Base-by-base conservation (phyloP, 495 filamentous ascomycete species). In the Parathielavia hyrcaniae region DNA sequence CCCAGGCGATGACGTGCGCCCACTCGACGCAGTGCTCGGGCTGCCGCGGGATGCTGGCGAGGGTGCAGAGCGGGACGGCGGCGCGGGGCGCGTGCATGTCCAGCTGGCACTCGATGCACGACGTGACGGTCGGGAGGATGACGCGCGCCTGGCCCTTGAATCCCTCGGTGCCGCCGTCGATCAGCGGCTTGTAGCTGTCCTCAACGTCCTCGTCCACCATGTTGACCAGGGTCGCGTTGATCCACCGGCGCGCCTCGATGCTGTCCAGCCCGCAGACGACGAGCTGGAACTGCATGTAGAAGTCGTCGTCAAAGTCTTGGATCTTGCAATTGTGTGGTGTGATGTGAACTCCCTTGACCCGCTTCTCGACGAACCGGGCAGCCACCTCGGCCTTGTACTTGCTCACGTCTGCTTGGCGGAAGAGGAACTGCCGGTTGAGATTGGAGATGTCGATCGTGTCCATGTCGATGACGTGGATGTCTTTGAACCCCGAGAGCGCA, bases 381-480 rank as follows among this genome's bases (percentile, higher is more conserved):
- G 95, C 95, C 50, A 95, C 86, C 62, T 91, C 88, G 59, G 95
- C 95, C 74, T 99, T 99, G 55, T 84, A 87, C 62, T 89, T 91
- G 36, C 95, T 93, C 23, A 99, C 91, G 68, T 99, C 95, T 47
- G 83, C 76, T 63, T 91, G 79, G 17, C 95, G 90, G 71, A 99
- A 99, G 48, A 99, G 82, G 69, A 99, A 99, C 68, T 99, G 95
- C 22, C 95, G 85, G 70, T 99, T 99, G 46, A 99, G 81, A 72
- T 99, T 99, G 23, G 90, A 96, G 54, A 99, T 90, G 67, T 99
- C 95, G 70, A 99, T 99, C 7, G 91, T 97, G 61, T 89, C 91
- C 95, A 99, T 99, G 76, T 99, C 95, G 64, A 99, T 97, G 40
- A 99, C 92, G 76, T 97, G 90, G 58, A 99, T 96, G 68, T 97